Conservation (phyloP, 2,329 filamentous ascomycete species). For the Fusarium buxicola region DNA sequence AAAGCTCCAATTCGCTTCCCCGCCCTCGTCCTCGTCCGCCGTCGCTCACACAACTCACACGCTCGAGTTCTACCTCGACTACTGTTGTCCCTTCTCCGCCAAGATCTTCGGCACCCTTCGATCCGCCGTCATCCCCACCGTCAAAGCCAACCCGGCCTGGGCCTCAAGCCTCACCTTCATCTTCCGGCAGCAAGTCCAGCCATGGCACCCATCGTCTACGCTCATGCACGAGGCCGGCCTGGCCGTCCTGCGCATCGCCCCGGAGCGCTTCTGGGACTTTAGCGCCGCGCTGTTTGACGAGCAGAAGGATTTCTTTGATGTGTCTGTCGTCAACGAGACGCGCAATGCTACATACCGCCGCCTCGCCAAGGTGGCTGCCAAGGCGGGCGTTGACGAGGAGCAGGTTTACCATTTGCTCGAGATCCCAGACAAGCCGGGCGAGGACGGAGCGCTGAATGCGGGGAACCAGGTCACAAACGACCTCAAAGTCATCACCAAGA, state of each 20-base stretch:
- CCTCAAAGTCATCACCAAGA: conserved; percentile 85
- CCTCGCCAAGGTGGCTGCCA: conserved; percentile 78
- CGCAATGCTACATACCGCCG: conserved; percentile 86
- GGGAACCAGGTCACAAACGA: conserved; percentile 89
- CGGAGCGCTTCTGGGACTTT: conserved; percentile 83
- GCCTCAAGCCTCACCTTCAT: conserved; percentile 74
- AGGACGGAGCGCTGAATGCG: conserved; percentile 76
- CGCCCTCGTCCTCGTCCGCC: conserved; percentile 49
- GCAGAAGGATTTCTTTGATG: conserved; percentile 86
- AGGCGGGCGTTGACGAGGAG: conserved; percentile 76
- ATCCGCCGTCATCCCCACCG: conserved; percentile 70
- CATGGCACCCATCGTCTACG: conserved; percentile 91
- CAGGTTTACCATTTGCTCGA: conserved; percentile 75
- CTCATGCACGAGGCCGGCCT: conserved; percentile 85
- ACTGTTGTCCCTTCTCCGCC: conserved; percentile 82
- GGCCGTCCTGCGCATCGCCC: conserved; percentile 78
- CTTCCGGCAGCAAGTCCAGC: conserved; percentile 92
- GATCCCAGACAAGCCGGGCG: conserved; percentile 74
- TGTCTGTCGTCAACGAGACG: conserved; percentile 83
- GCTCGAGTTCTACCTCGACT: conserved; percentile 81
- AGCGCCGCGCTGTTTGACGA: conserved; percentile 72
- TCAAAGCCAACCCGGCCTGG: conserved; percentile 70
- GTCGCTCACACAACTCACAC: conserved; percentile 65
- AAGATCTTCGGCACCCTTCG: conserved; percentile 82
- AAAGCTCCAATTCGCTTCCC: conserved; percentile 65